Base-by-base conservation (phyloP, 2,329 filamentous ascomycete species). In the Chalaropsis thielavioides region DNA sequence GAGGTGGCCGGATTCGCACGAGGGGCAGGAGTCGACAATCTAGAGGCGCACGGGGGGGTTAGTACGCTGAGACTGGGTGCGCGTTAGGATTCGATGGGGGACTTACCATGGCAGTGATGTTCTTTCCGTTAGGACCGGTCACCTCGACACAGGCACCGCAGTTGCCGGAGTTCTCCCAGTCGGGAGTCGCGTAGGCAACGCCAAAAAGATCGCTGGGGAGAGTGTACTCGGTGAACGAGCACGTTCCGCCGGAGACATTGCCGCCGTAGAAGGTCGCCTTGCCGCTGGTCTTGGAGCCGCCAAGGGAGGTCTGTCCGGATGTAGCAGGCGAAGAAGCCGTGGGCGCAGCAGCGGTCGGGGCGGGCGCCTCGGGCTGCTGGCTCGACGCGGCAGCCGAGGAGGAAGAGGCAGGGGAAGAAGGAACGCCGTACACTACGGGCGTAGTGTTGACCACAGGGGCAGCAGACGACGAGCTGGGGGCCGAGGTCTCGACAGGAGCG, bases 101-200 rank as follows among this genome's bases (percentile, higher is more conserved):
- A 67, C 74, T 72, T 74, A 85, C 81, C 85, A 88, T 88, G 46
- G 81, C 84, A 40, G 78, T 86, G 72, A 88, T 79, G 27, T 75
- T 76, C 66, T 81, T 81, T 19, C 83, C 83, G 15, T 72, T 76
- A 3, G 79, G 80, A 0, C 82, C 81, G 1, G 78, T 83, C 41
- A 88, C 82, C 62, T 78, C 73, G 13, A 88, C 74, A 68, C 86
- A 88, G 22, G 78, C 75, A 68, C 86, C 85, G 70, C 86, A 89
- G 68, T 81, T 76, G 51, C 75, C 77, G 1, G 80, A 77, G 63
- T 72, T 74, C 62, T 78, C 73, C 85, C 85, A 88, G 69, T 79
- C 80, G 2, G 77, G 74, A 46, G 79, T 79, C 0, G 84, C 83
- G 61, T 84, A 78, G 1, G 86, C 85, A 10, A 83, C 84, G 64